Evolutionary conservation across 1,284 basidiomycete species (phyloP), one percentile per base, ranked within the genome.

Genomic region (Cutaneotrichosporon cyanovorans): DNA sequence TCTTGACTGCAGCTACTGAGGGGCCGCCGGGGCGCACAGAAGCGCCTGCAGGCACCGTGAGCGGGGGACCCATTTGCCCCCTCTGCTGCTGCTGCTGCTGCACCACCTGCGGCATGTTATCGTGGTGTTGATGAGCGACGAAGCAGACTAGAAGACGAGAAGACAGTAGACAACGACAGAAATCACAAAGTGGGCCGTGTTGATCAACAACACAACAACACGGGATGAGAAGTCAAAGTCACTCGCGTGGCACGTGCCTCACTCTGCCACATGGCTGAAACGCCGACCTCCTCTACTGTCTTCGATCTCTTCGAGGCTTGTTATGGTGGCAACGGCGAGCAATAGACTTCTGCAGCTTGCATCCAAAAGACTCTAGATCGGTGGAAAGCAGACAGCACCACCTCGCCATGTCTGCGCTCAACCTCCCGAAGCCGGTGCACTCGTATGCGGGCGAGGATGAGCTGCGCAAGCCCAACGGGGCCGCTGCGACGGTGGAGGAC

Each of bases 391-490:
- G 25, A 7, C 25, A 7, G 7, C 25, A 12, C 25, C 25, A 66
- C 25, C 25, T 28, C 25, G 25, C 25, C 25, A 66, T 63, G 65
- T 28, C 25, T 28, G 56, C 65, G 3, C 60, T 71, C 53, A 65
- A 63, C 54, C 61, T 72, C 23, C 69, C 70, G 19, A 67, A 67
- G 40, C 70, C 71, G 4, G 64, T 70, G 23, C 62, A 72, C 53
- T 53, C 60, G 18, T 66, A 66, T 44, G 64, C 66, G 20, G 67
- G 65, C 8, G 62, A 71, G 53, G 66, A 68, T 51, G 66, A 63
- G 58, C 57, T 66, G 15, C 48, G 62, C 42, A 53, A 60, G 34
- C 36, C 51, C 35, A 57, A 58, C 41, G 58, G 51, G 19, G 34
- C 37, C 22, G 37, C 45, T 2, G 35, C 42, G 11, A 55, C 53